Conservation (phyloP, 306 rosid species). For the Lathyrus tuberosus region DNA sequence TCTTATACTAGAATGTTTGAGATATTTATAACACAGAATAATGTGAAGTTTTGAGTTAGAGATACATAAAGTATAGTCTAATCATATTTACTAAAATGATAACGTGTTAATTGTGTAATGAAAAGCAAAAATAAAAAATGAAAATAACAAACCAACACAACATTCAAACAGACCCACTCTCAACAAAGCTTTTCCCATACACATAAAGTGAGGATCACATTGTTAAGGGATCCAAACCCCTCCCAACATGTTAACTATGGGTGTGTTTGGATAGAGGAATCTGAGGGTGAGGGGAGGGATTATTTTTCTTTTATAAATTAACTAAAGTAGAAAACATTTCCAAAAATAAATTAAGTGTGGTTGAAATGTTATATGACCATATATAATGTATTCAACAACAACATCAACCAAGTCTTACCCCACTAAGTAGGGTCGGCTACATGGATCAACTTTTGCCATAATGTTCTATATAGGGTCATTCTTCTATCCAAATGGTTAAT, state of each 20-base stretch:
- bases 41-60: not conserved
- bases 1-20: conserved; percentile 10
- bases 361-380: not conserved
- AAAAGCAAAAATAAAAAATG: not conserved
- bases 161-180: not conserved
- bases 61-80: not conserved
- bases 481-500: no score
- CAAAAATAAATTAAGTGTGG: not conserved
- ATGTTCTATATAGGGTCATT: no score
- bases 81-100: not conserved
- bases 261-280: not conserved
- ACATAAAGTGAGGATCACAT: not conserved
- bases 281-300: not conserved
- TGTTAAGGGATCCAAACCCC: not conserved
- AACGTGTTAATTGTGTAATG: not conserved
- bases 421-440: no score
- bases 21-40: conserved; percentile 9
- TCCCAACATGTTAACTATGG: not conserved
- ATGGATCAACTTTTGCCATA: no score
- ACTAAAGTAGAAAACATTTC: not conserved
- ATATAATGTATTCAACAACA: no score
- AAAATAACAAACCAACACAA: not conserved
- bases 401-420: no score
- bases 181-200: not conserved
- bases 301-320: not conserved